A percentile compares a stretch with the other conserved stretches of the same genome.
Conservation (phyloP, 192 early-diverging fungal species). For the Linderina pennispora region DNA sequence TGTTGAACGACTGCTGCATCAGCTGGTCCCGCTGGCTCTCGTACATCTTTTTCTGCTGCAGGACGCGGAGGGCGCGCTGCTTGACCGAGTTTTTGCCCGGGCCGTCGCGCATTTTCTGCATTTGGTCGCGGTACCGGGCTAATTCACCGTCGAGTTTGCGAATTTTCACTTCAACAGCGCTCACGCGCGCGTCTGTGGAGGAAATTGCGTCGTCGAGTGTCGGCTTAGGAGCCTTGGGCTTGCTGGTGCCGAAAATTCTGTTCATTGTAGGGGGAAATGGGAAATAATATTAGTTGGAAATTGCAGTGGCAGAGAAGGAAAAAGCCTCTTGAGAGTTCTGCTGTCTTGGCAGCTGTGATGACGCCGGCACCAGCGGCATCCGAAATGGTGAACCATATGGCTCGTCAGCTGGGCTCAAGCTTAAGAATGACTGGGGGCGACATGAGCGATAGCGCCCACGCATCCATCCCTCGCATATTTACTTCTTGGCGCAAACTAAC, state of each 20-base stretch:
- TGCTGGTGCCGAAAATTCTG: constrained; percentile 86
- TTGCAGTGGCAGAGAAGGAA: too few relatives aligned
- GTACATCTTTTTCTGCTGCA: constrained; percentile 95
- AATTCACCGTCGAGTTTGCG: constrained; percentile 91
- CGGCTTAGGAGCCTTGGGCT: constrained; percentile 76
- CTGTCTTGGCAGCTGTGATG: too few relatives aligned
- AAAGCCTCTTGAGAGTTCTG: too few relatives aligned
- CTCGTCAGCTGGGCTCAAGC: too few relatives aligned
- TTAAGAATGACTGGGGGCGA: too few relatives aligned
- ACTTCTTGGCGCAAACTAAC: too few relatives aligned
- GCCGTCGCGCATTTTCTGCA: constrained; percentile 89
- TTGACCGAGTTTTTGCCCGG: constrained; percentile 89
- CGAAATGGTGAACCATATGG: too few relatives aligned
- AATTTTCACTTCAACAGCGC: constrained; percentile 90
- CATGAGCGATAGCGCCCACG: too few relatives aligned
- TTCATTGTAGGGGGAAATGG: too few relatives aligned
- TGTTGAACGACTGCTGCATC: constrained; percentile 96
- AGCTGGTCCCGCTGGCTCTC: constrained; percentile 93
- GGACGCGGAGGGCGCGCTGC: constrained; percentile 79
- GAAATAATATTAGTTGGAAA: too few relatives aligned
- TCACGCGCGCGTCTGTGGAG: constrained; percentile 77
- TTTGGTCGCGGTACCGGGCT: constrained; percentile 84
- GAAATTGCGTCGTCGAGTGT: constrained; percentile 83
- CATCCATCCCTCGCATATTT: too few relatives aligned
- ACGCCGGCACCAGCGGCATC: too few relatives aligned